Evolutionary conservation across 257 asterid genomes (phyloP), one percentile per base, ranked within the genome.

Genomic region (Penstemon eatonii): DNA sequence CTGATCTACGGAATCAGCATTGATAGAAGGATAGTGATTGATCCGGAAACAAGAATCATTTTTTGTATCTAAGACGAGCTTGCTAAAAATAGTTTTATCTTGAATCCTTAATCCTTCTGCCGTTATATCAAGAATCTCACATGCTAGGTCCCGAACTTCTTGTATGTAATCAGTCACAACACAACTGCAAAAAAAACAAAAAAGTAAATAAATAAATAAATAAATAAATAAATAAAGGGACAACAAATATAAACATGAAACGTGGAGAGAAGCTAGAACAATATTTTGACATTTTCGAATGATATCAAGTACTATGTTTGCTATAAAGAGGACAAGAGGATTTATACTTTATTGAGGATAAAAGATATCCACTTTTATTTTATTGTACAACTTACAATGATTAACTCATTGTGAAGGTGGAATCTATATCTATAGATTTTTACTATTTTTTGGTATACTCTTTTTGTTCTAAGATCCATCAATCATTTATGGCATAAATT

Each of bases 21-120:
- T n/a, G 60, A 33, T 8, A 2, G 88, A 70, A 50, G 94, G 92
- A 57, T 88, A 90, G 85, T 86, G 85, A 74, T 90, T 90, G 75
- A 90, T 75, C 42, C 92, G 70, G 85, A 90, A 83, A 79, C 90
- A 90, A 3, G 97, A 90, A 74, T 90, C 97, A 56, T 79, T 90
- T 4, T 81, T 74, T 7, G n/a, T 56, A 60, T 88, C 82, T 33
- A 53, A 59, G 8, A 88, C 80, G 73, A 90, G 84, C 12, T 75
- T 72, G 46, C 92, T 90, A 9, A 86, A 84, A 15, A 77, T 67
- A 19, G 79, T 63, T 25, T 53, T 78, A 69, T 83, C 85, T 8
- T 68, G 73, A 54, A 68, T 42, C 66, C 81, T 70, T 52, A 90
- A 6, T 0, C 87, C 92, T 52, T 88, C 82, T 0, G 87, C 94